phyloP scores from a whole-genome alignment of 2,329 filamentous ascomycete species.

The Paecilomyces sp. region DNA sequence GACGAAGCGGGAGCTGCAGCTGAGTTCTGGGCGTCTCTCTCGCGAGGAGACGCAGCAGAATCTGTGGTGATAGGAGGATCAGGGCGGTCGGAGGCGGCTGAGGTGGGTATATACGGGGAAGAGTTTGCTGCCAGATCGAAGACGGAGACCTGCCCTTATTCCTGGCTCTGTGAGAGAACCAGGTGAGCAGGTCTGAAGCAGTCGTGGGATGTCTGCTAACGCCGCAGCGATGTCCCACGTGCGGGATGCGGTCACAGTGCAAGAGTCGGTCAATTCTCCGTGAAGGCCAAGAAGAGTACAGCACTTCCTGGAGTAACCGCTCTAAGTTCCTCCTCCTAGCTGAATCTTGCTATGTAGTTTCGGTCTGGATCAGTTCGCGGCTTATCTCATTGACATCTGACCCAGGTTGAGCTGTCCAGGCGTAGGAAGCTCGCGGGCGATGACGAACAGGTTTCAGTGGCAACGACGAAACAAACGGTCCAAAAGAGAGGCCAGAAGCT shows the following conservation, averaged over 20 bases:
- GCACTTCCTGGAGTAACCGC: not conserved
- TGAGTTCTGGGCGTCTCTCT: slow-evolving; percentile 13
- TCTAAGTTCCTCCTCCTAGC: not conserved
- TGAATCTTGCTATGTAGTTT: not conserved
- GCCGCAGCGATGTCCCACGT: not conserved
- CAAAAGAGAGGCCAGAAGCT: not conserved
- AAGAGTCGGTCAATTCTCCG: not conserved
- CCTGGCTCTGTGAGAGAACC: slow-evolving; percentile 38
- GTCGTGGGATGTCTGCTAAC: not conserved
- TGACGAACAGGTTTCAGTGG: not conserved
- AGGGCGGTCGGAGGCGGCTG: slow-evolving; percentile 62
- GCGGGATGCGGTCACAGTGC: not conserved
- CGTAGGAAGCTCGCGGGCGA: not conserved
- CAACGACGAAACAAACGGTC: not conserved
- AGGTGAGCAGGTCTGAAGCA: slow-evolving; percentile 35
- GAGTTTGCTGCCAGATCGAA: slow-evolving; percentile 69
- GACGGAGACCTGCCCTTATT: slow-evolving; percentile 38
- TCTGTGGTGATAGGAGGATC: slow-evolving; percentile 49
- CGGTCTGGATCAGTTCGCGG: not conserved
- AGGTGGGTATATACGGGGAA: slow-evolving; percentile 50
- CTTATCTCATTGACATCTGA: not conserved
- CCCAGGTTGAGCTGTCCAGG: not conserved
- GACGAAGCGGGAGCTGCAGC: slow-evolving; percentile 11
- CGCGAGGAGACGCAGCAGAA: slow-evolving; percentile 41
- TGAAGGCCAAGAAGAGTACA: not conserved